Evolutionary conservation across 1,284 basidiomycete species (phyloP).

Genomic region (Inonotus hispidus): DNA sequence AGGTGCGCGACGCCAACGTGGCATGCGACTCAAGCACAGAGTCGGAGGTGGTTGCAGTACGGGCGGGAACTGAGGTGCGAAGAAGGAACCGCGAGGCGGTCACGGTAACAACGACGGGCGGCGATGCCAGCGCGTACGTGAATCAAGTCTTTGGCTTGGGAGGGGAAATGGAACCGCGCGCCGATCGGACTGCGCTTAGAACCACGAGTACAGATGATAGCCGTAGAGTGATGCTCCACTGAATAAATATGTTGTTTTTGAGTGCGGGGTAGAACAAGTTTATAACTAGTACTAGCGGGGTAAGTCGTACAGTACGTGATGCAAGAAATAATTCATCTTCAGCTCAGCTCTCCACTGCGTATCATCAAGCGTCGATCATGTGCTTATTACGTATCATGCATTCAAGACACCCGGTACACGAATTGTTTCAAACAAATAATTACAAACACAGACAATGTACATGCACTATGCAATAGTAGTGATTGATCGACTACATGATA

Average conservation of each 20-base stretch:
- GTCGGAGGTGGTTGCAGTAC: not conserved
- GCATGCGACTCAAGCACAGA: slow-evolving; percentile 4
- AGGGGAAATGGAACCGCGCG: not conserved
- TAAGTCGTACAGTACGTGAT: too few species aligned
- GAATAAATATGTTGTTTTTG: not conserved
- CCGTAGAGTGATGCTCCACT: not conserved
- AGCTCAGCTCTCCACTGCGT: not conserved
- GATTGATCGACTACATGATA: not conserved
- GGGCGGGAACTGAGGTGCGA: too few species aligned
- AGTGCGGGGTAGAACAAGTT: not conserved
- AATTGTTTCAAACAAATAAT: not conserved
- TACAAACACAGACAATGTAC: not conserved
- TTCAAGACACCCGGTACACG: too few species aligned
- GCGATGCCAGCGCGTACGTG: not conserved
- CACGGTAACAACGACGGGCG: not conserved
- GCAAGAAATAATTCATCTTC: too few species aligned
- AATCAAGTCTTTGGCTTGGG: too few species aligned
- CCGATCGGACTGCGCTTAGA: not conserved
- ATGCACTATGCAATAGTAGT: not conserved
- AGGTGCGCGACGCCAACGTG: slow-evolving; percentile 1
- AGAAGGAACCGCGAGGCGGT: not conserved
- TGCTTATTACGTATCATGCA: too few species aligned
- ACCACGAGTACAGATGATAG: not conserved
- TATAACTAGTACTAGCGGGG: too few species aligned
- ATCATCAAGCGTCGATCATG: too few species aligned